phyloP scores from a whole-genome alignment of 768 basidiomycete species.

The Russula abietina region DNA sequence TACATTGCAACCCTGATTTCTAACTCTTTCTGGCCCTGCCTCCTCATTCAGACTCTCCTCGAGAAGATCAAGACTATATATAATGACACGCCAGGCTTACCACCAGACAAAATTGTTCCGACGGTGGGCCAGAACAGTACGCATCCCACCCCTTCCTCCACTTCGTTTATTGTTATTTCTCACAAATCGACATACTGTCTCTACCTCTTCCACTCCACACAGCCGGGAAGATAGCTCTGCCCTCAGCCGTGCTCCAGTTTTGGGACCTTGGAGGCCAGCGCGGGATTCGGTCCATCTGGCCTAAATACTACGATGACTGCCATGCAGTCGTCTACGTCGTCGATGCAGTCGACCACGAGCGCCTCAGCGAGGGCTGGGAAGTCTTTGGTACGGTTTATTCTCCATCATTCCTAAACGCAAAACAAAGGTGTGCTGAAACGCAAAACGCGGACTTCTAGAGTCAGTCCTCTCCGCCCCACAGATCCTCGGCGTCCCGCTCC shows the following conservation, averaged over 20 bases:
- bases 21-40: background rate
- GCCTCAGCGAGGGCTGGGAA: constrained; percentile 92
- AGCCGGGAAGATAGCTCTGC: constrained; percentile 92
- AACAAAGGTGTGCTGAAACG: constrained; percentile 15
- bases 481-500: constrained; percentile 82
- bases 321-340: constrained; percentile 96
- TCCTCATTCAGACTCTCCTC: constrained; percentile 59
- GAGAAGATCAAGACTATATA: constrained; percentile 94
- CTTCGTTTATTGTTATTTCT: too few relatives aligned
- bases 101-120: constrained; percentile 89
- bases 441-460: constrained; percentile 38
- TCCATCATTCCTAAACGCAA: constrained; percentile 1
- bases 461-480: constrained; percentile 83
- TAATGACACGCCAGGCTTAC: constrained; percentile 78
- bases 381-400: constrained; percentile 72
- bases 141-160: constrained; percentile 28
- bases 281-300: constrained; percentile 93
- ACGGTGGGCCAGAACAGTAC: constrained; percentile 97
- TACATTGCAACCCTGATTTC: background rate
- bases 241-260: constrained; percentile 92
- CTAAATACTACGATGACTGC: constrained; percentile 90
- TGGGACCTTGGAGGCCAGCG: constrained; percentile 96
- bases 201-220: background rate
- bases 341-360: constrained; percentile 85
- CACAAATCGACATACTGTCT: too few relatives aligned